phyloP scores from a whole-genome alignment of 2,329 filamentous ascomycete genomes.

The Cytospora chrysosperma region DNA sequence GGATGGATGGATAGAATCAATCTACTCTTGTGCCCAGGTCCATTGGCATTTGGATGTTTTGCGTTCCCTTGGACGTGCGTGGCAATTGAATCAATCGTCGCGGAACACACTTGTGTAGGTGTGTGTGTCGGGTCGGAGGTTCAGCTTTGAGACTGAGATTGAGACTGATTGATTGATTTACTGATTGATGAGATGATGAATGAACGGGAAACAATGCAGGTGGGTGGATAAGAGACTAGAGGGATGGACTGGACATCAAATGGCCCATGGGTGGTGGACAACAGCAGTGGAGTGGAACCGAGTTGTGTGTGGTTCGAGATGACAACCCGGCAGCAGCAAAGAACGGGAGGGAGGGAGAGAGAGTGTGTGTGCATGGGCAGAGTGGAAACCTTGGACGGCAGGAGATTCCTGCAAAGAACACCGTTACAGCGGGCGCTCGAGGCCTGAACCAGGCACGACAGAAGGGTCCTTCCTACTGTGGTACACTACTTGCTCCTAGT shows the following conservation, averaged over 20 bases:
- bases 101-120: too few relatives aligned
- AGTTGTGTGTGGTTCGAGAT: too few relatives aligned
- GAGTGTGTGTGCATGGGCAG: too few relatives aligned
- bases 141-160: neutral
- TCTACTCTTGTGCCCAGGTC: constrained; percentile 9
- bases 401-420: too few relatives aligned
- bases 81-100: constrained; percentile 4
- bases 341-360: too few relatives aligned
- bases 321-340: too few relatives aligned
- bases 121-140: neutral
- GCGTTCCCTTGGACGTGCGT: neutral
- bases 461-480: neutral
- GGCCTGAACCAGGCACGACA: neutral
- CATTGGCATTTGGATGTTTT: constrained; percentile 6
- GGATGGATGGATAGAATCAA: neutral
- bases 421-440: too few relatives aligned
- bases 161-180: constrained; percentile 4
- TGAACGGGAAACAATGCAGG: constrained; percentile 1
- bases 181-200: constrained; percentile 5
- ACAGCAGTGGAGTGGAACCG: neutral
- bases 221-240: neutral
- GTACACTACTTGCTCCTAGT: neutral
- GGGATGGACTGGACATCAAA: neutral
- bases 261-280: neutral
- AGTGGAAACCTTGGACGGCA: too few relatives aligned